phyloP scores from a whole-genome alignment of 331 rosid genomes.

The Saraca asoca region DNA sequence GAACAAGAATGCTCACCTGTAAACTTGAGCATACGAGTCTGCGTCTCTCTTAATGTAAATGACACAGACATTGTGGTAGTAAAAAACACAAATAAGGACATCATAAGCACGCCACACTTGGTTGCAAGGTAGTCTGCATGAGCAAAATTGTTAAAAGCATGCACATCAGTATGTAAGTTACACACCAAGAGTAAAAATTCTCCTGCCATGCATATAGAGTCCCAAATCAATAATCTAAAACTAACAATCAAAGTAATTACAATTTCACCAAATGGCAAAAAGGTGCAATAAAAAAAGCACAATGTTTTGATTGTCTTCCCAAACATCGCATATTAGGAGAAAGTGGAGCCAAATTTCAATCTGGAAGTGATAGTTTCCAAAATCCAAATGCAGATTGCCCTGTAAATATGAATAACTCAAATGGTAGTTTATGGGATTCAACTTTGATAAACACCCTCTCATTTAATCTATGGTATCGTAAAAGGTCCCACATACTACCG shows the following conservation, averaged over 20 bases:
- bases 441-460: not conserved
- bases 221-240: not conserved
- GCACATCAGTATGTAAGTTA: not conserved
- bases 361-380: not conserved
- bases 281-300: constrained; percentile 12
- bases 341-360: not conserved
- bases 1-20: constrained; percentile 61
- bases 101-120: constrained; percentile 98
- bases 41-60: constrained; percentile 96
- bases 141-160: constrained; percentile 21
- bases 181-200: constrained; percentile 17
- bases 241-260: not conserved
- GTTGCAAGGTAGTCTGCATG: constrained; percentile 91
- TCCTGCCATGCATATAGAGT: not conserved
- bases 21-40: constrained; percentile 98
- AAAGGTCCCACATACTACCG: constrained; percentile 7
- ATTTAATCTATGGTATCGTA: not conserved
- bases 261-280: constrained; percentile 2
- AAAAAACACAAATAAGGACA: constrained; percentile 97
- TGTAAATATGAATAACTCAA: not conserved
- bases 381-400: not conserved
- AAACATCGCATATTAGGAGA: constrained; percentile 5
- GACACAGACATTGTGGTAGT: constrained; percentile 99
- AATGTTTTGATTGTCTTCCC: not conserved
- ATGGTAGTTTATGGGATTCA: not conserved